Evolutionary conservation across 2,329 filamentous ascomycete species (phyloP).

Genomic region (Fusarium domesticum): DNA sequence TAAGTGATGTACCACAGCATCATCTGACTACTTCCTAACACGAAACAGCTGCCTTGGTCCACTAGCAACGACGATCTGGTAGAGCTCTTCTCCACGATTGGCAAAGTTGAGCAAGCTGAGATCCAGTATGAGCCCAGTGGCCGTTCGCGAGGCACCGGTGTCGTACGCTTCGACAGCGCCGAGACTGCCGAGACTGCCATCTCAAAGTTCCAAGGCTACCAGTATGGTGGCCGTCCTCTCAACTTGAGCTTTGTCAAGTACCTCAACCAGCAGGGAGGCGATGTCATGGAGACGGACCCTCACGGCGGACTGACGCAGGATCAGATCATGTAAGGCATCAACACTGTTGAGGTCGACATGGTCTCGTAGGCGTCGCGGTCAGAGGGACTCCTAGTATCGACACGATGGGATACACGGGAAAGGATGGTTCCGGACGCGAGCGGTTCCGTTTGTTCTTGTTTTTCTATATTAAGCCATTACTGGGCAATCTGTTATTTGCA

Average conservation of each 20-base stretch:
- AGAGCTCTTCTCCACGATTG: constrained; percentile 95
- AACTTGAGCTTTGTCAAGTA: constrained; percentile 95
- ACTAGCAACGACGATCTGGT: constrained; percentile 97
- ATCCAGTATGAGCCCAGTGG: constrained; percentile 98
- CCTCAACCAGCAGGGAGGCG: constrained; percentile 63
- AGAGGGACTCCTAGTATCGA: neutral
- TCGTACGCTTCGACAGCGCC: constrained; percentile 84
- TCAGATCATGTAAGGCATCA: constrained; percentile 77
- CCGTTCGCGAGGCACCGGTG: constrained; percentile 88
- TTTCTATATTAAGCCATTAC: constrained; percentile 3
- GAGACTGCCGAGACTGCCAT: constrained; percentile 92
- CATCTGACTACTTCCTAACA: constrained; percentile 15
- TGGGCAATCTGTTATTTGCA: constrained; percentile 17
- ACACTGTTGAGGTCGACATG: neutral
- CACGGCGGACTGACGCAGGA: constrained; percentile 83
- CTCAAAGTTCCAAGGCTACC: constrained; percentile 94
- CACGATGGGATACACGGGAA: neutral
- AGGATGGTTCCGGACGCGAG: neutral
- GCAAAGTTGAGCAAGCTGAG: constrained; percentile 97
- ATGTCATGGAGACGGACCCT: constrained; percentile 81
- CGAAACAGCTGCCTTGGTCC: constrained; percentile 84
- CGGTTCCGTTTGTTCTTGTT: neutral
- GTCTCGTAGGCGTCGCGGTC: neutral
- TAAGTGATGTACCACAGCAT: constrained; percentile 50
- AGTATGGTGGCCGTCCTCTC: constrained; percentile 92